A percentile compares a stretch with the other conserved stretches of the same genome.
Conservation (phyloP, 495 filamentous ascomycete species). For the Hypoxylon subgilvum region DNA sequence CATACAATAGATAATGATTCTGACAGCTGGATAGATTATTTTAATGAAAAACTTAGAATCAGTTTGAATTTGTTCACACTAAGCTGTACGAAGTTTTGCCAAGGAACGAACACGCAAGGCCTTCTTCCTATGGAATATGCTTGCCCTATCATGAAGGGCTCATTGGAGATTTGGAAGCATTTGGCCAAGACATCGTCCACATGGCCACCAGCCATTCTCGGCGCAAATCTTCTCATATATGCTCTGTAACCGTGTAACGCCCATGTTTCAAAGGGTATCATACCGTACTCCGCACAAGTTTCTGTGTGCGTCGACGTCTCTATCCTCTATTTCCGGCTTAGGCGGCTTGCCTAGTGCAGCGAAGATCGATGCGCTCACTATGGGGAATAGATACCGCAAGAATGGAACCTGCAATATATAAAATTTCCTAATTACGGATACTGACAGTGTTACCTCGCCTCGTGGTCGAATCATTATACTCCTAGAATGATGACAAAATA, state of each 20-base stretch:
- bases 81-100: conserved; percentile 8
- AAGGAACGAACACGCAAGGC: conserved; percentile 3
- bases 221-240: conserved; percentile 21
- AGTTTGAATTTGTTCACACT: conserved; percentile 1
- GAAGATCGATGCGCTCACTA: conserved; percentile 3
- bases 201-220: conserved; percentile 18
- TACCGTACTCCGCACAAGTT: conserved; percentile 10
- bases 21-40: too few species aligned
- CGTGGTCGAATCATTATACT: conserved; percentile 13
- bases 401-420: conserved; percentile 29
- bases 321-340: background rate
- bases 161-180: conserved; percentile 9
- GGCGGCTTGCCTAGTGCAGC: background rate
- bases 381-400: conserved; percentile 3
- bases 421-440: conserved; percentile 19
- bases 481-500: background rate
- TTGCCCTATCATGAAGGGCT: background rate
- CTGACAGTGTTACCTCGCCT: conserved; percentile 35
- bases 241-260: conserved; percentile 16
- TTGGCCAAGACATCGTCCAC: conserved; percentile 25
- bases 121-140: too few species aligned
- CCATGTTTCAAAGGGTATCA: background rate
- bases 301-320: background rate
- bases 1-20: conserved; percentile 22
- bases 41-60: conserved; percentile 4